These are phyloP conservation scores for Biancaea sappan DNA, from an alignment of 306 rosid species.

Conservation along the genomic window DNA sequence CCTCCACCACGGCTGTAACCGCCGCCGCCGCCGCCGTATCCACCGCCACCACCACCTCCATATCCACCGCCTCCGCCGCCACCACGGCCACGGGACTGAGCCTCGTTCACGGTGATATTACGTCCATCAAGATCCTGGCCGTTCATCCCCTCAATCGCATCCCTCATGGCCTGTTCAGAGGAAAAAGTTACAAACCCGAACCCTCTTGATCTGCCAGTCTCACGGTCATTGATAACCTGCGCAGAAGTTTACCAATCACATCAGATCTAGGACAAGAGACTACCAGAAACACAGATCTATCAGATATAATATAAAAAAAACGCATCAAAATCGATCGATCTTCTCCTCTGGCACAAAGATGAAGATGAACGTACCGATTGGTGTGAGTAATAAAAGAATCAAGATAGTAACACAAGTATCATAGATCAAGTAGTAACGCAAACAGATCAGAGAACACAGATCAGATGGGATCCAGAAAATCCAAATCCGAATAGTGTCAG, in stretches of 20 bases:
- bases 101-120: conserved; percentile 90
- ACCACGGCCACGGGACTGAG: conserved; percentile 73
- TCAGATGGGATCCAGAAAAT: conserved; percentile 58
- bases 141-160: conserved; percentile 88
- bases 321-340: conserved; percentile 78
- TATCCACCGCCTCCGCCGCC: conserved; percentile 35
- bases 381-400: conserved; percentile 69
- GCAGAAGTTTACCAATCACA: background rate
- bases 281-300: background rate
- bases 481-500: conserved; percentile 66
- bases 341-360: conserved; percentile 67
- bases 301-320: background rate
- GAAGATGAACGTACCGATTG: conserved; percentile 98
- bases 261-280: conserved; percentile 26
- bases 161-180: conserved; percentile 73
- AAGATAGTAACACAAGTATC: conserved; percentile 68
- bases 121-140: conserved; percentile 90
- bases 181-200: conserved; percentile 90
- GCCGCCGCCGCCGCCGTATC: conserved; percentile 4
- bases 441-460: conserved; percentile 69
- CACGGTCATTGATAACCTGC: conserved; percentile 91
- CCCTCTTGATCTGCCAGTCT: conserved; percentile 92
- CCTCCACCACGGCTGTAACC: conserved; percentile 35
- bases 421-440: conserved; percentile 69
- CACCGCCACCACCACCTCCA: conserved; percentile 48